Conservation (phyloP, 768 basidiomycete genomes). For the Pleurotus tuoliensis region DNA sequence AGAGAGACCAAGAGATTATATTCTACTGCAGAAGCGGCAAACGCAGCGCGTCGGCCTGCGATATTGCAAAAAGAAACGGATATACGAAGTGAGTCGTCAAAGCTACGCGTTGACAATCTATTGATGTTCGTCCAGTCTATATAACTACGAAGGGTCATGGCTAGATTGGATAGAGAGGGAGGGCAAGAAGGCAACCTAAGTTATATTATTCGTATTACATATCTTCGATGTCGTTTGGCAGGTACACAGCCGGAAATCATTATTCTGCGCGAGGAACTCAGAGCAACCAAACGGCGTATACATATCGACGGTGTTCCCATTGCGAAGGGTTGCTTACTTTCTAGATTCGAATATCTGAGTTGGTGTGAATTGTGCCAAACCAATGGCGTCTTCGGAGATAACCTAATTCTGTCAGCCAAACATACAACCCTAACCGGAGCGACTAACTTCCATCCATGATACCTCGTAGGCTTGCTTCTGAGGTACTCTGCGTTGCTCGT, state of each 20-base stretch:
- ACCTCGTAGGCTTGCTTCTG: slow-evolving; percentile 18
- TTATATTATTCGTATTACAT: neutral
- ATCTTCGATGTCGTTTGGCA: no score
- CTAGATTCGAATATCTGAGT: no score
- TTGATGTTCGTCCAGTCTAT: slow-evolving; percentile 32
- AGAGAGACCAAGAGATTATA: slow-evolving; percentile 65
- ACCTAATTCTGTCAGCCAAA: neutral
- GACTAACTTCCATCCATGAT: slow-evolving; percentile 18
- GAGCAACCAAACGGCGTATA: no score
- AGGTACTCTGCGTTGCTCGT: slow-evolving; percentile 9
- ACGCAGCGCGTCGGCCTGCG: slow-evolving; percentile 76
- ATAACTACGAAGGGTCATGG: slow-evolving; percentile 88
- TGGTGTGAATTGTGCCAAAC: neutral
- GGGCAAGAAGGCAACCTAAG: slow-evolving; percentile 22
- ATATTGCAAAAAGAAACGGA: slow-evolving; percentile 78
- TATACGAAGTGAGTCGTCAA: slow-evolving; percentile 62
- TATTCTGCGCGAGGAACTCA: no score
- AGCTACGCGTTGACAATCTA: slow-evolving; percentile 1
- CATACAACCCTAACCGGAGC: slow-evolving; percentile 25
- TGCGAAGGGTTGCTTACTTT: no score
- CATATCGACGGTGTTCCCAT: no score
- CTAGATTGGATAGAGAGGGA: slow-evolving; percentile 73
- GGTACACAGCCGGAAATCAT: no score
- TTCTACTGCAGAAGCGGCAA: slow-evolving; percentile 92
- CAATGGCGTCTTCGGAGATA: neutral